phyloP scores from a whole-genome alignment of 495 filamentous ascomycete genomes.

The Neurospora terricola region DNA sequence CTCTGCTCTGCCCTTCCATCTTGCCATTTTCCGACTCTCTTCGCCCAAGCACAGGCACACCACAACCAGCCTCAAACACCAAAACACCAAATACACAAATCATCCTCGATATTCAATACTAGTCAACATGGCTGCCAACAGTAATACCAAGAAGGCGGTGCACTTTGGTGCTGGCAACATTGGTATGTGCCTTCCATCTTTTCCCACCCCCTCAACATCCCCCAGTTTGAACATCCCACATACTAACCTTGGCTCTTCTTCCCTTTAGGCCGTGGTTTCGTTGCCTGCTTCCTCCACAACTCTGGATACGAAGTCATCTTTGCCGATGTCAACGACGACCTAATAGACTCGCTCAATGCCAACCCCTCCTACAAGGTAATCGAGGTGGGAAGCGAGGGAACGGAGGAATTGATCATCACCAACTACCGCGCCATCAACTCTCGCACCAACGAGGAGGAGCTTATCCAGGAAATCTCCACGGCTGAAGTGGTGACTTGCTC shows the following conservation, averaged over 20 bases:
- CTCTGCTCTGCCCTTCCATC: background rate
- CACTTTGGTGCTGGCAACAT: conserved; percentile 96
- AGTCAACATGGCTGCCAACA: conserved; percentile 7
- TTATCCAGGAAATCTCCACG: conserved; percentile 72
- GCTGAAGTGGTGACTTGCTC: conserved; percentile 92
- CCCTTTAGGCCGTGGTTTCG: conserved; percentile 40
- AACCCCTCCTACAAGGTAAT: conserved; percentile 77
- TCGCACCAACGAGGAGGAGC: conserved; percentile 66
- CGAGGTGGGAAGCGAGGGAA: conserved; percentile 81
- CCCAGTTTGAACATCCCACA: background rate
- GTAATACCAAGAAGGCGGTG: conserved; percentile 59
- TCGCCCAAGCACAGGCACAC: background rate
- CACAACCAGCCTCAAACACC: background rate
- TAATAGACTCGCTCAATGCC: conserved; percentile 68
- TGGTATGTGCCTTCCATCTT: conserved; percentile 22
- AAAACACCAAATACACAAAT: background rate
- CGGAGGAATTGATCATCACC: conserved; percentile 70
- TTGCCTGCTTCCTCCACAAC: conserved; percentile 64
- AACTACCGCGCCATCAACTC: conserved; percentile 96
- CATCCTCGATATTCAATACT: background rate
- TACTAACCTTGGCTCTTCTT: conserved; percentile 11
- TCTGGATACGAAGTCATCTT: conserved; percentile 91
- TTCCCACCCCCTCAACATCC: background rate
- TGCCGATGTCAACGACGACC: conserved; percentile 74
- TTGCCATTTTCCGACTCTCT: background rate